These are phyloP conservation scores for Salvia sclarea DNA, from an alignment of 305 asterid species.

Conservation along the genomic window DNA sequence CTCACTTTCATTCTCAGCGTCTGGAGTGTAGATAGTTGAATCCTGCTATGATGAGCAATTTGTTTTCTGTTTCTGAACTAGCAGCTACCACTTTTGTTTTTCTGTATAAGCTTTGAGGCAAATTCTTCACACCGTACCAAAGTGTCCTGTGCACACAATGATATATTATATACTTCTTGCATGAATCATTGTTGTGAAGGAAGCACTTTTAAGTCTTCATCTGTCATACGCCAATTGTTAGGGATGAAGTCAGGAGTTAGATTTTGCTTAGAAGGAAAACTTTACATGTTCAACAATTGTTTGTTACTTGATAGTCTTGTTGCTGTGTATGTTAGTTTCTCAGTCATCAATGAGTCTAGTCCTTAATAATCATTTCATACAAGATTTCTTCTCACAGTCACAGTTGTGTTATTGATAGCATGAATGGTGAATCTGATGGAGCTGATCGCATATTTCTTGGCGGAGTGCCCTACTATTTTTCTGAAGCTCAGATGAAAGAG, in stretches of 20 bases:
- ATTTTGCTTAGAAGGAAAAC: background rate
- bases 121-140: slow-evolving; percentile 2
- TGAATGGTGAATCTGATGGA: slow-evolving; percentile 66
- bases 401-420: slow-evolving; percentile 41
- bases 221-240: background rate
- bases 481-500: slow-evolving; percentile 71
- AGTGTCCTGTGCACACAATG: background rate
- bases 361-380: slow-evolving; percentile 1
- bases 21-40: background rate
- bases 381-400: slow-evolving; percentile 6
- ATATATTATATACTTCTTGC: slow-evolving; percentile 15
- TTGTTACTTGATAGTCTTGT: slow-evolving; percentile 10
- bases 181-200: slow-evolving; percentile 16
- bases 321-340: slow-evolving; percentile 11
- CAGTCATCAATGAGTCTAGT: background rate
- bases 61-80: background rate
- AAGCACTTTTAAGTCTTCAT: slow-evolving; percentile 24
- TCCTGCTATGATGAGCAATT: slow-evolving; percentile 1
- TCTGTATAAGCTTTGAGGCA: background rate
- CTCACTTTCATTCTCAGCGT: background rate
- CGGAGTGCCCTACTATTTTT: slow-evolving; percentile 70
- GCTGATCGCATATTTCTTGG: slow-evolving; percentile 75
- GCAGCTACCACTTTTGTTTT: background rate
- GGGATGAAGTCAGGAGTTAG: slow-evolving; percentile 7
- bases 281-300: background rate